These are phyloP conservation scores for Pythium scleroteichum DNA, from an alignment of 352 stramenopile species.

Conservation along the genomic window DNA sequence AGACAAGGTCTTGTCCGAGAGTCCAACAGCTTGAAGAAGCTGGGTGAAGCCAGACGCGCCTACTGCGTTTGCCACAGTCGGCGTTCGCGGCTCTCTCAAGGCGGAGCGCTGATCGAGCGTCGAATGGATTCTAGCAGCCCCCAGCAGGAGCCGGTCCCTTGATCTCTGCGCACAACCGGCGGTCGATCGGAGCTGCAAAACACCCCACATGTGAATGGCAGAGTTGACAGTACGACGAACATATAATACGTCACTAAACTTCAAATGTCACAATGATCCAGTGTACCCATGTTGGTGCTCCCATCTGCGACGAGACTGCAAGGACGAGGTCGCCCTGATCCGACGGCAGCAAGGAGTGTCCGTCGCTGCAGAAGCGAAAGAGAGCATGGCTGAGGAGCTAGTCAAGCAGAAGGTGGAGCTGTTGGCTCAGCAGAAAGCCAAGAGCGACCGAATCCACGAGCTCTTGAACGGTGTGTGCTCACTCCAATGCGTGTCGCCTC, in stretches of 20 bases:
- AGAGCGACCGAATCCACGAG: conserved; percentile 58
- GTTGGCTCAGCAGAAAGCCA: conserved; percentile 65
- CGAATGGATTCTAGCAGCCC: too few species aligned
- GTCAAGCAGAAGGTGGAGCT: conserved; percentile 81
- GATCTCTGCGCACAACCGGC: too few species aligned
- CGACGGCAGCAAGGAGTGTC: neutral
- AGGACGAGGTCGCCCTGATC: neutral
- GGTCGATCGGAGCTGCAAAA: too few species aligned
- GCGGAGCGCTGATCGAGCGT: too few species aligned
- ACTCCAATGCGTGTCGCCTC: neutral
- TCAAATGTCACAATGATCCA: too few species aligned
- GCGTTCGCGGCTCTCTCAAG: neutral
- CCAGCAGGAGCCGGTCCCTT: too few species aligned
- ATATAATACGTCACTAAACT: too few species aligned
- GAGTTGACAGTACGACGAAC: too few species aligned
- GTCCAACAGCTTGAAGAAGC: neutral
- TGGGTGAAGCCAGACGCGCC: neutral
- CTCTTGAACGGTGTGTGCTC: conserved; percentile 46
- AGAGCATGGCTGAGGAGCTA: conserved; percentile 49
- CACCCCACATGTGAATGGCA: too few species aligned
- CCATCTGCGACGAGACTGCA: neutral
- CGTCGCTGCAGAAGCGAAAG: too few species aligned
- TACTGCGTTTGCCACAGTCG: neutral
- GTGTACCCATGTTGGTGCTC: neutral
- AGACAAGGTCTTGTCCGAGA: neutral